Percentiles rank a stretch among this genome's conserved stretches.
These are phyloP conservation scores for Torulaspora quercuum DNA, from an alignment of 805 yeast species.

Conservation along the genomic window DNA sequence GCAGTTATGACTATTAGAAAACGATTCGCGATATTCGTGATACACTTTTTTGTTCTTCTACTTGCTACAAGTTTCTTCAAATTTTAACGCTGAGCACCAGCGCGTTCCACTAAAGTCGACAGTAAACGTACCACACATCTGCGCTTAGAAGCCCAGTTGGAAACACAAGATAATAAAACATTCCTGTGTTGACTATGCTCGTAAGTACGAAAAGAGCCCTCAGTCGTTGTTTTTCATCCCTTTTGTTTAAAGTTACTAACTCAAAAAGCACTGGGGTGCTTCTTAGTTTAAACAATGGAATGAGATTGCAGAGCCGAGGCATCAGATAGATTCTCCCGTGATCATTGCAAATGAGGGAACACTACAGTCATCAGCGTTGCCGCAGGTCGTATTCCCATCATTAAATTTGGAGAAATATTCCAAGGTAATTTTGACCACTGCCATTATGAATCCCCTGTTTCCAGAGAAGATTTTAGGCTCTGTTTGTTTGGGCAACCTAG, in stretches of 20 bases:
- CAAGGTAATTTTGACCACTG: slow-evolving; percentile 25
- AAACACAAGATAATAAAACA: too few species aligned
- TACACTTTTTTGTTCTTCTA: too few species aligned
- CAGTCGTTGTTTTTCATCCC: too few species aligned
- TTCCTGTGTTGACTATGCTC: too few species aligned
- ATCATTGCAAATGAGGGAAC: slow-evolving; percentile 24
- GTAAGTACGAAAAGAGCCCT: slow-evolving; percentile 4
- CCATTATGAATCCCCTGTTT: slow-evolving; percentile 30
- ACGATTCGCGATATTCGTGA: too few species aligned
- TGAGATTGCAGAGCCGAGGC: slow-evolving; percentile 47
- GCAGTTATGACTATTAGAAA: too few species aligned
- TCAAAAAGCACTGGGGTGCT: too few species aligned
- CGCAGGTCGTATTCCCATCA: slow-evolving; percentile 29
- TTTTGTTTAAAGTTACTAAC: slow-evolving; percentile 4
- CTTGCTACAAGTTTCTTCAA: too few species aligned
- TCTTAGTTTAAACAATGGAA: slow-evolving; percentile 49
- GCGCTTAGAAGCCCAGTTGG: too few species aligned
- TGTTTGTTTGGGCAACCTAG: slow-evolving; percentile 19
- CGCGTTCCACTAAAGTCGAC: too few species aligned
- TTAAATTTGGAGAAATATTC: slow-evolving; percentile 18
- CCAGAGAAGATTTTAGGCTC: slow-evolving; percentile 19
- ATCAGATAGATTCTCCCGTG: slow-evolving; percentile 39
- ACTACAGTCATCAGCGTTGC: slow-evolving; percentile 30
- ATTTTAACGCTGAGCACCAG: too few species aligned
- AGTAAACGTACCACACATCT: too few species aligned